Evolutionary conservation across 768 basidiomycete species (phyloP), one percentile per base, ranked within the genome.

Genomic region (Lentinus brumalis): DNA sequence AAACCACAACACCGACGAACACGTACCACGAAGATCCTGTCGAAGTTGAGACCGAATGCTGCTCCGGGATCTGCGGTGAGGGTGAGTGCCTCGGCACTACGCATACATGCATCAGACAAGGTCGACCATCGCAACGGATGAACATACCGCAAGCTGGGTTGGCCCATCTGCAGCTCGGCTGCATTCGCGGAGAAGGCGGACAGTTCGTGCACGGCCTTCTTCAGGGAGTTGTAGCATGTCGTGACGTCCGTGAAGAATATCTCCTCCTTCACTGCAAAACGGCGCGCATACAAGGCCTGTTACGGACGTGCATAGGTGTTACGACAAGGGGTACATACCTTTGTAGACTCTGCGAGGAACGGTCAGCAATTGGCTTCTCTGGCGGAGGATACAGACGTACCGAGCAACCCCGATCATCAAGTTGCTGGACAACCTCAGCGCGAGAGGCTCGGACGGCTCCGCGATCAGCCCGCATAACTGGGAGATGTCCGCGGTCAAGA

Each of bases 381-480:
- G 8, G 4, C 69, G 60, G 61, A 58, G 52, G 62, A 61, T 42
- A 63, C 10, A 46, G 64, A 67, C 84, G 60, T 73, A 94, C 94
- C 94, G 85, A 21, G 89, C 91, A 39, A 89, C 94, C 4, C 94
- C 94, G 61, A 96, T 88, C 81, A 96, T 86, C 45, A 96, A 76
- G 70, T 93, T 94, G 60, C 92, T 93, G 10, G 94, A 94, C 56
- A 96, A 77, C 64, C 94, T 81, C 57, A 96, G 76, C 2, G 94
- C 94, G 38, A 96, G 80, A 41, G 94, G 94, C 66, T 96, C 94
- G 26, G 80, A 73, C n/a, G 94, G 94, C 66, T 89, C 81, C 30
- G 86, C 83, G 54, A 96, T 94, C 41, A 94, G 81, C 40, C 80
- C 83, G 71, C 94, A 96, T 69, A 96, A 74, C 72, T 90, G 83